Percentiles rank a stretch among this genome's conserved stretches.
Conservation (phyloP, 495 filamentous ascomycete genomes). For the Collariella sp. region DNA sequence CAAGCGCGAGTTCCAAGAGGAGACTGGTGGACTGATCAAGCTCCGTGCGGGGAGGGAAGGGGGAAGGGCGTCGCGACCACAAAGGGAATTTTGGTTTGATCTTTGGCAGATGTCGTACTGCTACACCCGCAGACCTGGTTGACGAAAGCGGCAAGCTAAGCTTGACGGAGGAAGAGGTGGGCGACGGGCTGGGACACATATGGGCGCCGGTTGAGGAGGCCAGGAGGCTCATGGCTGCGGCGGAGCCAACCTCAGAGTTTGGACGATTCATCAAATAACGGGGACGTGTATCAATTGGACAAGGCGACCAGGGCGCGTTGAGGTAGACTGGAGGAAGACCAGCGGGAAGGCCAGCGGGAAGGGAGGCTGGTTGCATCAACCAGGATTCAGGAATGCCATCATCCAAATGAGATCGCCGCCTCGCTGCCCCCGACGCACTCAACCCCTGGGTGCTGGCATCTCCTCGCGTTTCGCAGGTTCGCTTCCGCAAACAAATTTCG, state of each 20-base stretch:
- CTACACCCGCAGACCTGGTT: constrained; percentile 16
- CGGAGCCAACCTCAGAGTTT: constrained; percentile 19
- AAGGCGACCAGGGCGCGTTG: neutral
- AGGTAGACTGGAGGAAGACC: too few species aligned
- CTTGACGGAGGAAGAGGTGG: constrained; percentile 18
- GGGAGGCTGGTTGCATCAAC: too few species aligned
- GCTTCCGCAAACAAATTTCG: too few species aligned
- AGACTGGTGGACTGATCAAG: constrained; percentile 19
- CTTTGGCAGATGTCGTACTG: constrained; percentile 23
- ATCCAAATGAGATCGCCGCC: too few species aligned
- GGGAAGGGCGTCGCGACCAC: constrained; percentile 16
- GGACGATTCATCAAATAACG: constrained; percentile 19
- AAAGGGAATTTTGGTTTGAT: constrained; percentile 21
- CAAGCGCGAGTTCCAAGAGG: constrained; percentile 18
- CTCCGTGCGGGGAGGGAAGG: constrained; percentile 1
- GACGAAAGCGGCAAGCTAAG: constrained; percentile 13
- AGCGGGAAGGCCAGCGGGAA: too few species aligned
- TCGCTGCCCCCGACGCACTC: neutral
- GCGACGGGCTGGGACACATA: constrained; percentile 15
- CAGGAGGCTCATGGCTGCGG: constrained; percentile 12
- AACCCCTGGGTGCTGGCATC: neutral
- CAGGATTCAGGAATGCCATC: too few species aligned
- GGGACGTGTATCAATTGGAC: constrained; percentile 16
- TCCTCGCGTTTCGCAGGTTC: neutral
- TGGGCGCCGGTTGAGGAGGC: constrained; percentile 19